Evolutionary conservation across 208 protist species (phyloP).

Genomic region (Phytomonas francai): DNA sequence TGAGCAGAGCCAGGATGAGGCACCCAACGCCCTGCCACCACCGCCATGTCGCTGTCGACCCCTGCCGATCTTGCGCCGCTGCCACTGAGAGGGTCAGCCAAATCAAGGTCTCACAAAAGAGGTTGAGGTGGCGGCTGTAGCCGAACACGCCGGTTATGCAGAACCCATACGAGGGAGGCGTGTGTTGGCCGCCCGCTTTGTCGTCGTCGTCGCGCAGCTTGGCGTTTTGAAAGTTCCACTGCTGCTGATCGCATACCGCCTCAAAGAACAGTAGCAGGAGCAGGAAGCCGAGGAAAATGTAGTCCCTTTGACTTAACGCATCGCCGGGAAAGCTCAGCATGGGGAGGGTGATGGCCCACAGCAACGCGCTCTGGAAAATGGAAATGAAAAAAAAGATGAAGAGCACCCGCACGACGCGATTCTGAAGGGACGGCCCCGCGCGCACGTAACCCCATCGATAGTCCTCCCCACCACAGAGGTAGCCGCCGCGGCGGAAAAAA

Average conservation of each 20-base stretch:
- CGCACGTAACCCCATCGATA: conserved; percentile 69
- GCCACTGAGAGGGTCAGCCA: conserved; percentile 51
- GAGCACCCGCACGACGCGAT: conserved; percentile 36
- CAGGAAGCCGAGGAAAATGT: conserved; percentile 22
- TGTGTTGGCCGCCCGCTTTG: conserved; percentile 32
- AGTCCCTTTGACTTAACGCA: conserved; percentile 20
- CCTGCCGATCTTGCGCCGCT: conserved; percentile 14
- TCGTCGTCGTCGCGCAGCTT: conserved; percentile 19
- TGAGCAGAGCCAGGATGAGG: conserved; percentile 30
- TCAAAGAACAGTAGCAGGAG: conserved; percentile 38
- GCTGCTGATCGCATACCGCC: conserved; percentile 58
- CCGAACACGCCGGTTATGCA: conserved; percentile 29
- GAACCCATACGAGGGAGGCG: conserved; percentile 8
- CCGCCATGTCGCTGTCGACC: conserved; percentile 11
- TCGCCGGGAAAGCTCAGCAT: conserved; percentile 31
- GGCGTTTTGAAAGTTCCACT: conserved; percentile 54
- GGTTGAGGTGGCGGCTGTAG: conserved; percentile 68
- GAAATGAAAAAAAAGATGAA: conserved; percentile 67
- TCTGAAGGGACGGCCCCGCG: conserved; percentile 12
- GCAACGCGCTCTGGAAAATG: conserved; percentile 50
- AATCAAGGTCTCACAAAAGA: conserved; percentile 56
- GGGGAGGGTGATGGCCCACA: conserved; percentile 71
- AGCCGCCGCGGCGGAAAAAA: conserved; percentile 63
- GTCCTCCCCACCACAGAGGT: conserved; percentile 58
- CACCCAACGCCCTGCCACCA: conserved; percentile 47